These are phyloP conservation scores for Lotmaria passim DNA, from an alignment of 208 protist genomes.

Conservation along the genomic window DNA sequence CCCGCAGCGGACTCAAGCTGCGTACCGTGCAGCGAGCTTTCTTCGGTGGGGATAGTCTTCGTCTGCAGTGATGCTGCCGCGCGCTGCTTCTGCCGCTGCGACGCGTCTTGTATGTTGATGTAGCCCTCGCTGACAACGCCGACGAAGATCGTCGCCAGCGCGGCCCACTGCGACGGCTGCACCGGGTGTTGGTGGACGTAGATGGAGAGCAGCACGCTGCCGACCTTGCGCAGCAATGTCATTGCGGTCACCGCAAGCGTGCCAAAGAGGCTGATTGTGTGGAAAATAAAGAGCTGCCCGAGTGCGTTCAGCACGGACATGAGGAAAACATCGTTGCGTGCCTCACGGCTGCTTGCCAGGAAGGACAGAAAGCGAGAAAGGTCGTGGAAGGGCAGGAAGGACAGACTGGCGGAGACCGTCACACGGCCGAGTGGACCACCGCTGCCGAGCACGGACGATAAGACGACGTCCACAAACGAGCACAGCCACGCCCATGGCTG, in stretches of 20 bases:
- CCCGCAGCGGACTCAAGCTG: neutral
- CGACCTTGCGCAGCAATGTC: constrained; percentile 82
- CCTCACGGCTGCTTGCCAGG: constrained; percentile 55
- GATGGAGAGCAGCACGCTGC: constrained; percentile 83
- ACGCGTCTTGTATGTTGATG: constrained; percentile 40
- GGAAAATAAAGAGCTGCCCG: constrained; percentile 87
- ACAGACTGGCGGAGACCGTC: constrained; percentile 8
- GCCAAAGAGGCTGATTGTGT: constrained; percentile 80
- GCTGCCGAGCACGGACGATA: neutral
- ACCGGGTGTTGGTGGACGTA: constrained; percentile 71
- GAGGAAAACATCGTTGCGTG: constrained; percentile 58
- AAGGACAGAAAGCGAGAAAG: constrained; percentile 55
- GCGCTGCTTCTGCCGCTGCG: constrained; percentile 10
- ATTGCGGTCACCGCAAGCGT: constrained; percentile 78
- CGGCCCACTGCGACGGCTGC: constrained; percentile 49
- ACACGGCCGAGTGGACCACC: neutral
- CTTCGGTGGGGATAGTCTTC: too few relatives aligned
- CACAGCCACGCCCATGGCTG: constrained; percentile 34
- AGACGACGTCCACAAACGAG: constrained; percentile 6
- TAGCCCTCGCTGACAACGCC: constrained; percentile 69
- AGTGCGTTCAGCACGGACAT: constrained; percentile 72
- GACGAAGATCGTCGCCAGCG: constrained; percentile 55
- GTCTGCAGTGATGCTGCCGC: neutral
- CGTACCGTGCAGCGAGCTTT: neutral
- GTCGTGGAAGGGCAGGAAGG: constrained; percentile 56